Conservation (phyloP, 2,329 filamentous ascomycete genomes). For the Ophiosphaerella korrae region DNA sequence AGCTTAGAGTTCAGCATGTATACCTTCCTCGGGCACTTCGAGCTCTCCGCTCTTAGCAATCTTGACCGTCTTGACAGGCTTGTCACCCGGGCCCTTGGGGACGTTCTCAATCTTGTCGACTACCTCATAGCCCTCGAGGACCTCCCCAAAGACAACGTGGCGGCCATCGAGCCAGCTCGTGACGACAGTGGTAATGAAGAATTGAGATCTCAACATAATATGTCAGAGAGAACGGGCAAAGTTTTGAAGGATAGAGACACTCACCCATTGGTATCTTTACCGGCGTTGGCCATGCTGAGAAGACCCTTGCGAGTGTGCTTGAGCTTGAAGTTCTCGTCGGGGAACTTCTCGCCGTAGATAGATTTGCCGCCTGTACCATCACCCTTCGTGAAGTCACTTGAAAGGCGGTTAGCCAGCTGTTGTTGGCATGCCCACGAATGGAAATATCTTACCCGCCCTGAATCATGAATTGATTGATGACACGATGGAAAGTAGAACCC, state of each 20-base stretch:
- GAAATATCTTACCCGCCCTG: conserved; percentile 66
- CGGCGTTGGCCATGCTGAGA: conserved; percentile 72
- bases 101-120: conserved; percentile 78
- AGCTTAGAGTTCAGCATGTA: conserved; percentile 83
- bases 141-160: conserved; percentile 88
- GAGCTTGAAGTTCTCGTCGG: conserved; percentile 93
- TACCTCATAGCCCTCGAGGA: conserved; percentile 82
- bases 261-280: conserved; percentile 69
- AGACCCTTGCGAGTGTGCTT: conserved; percentile 86
- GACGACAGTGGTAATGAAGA: conserved; percentile 86
- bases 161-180: conserved; percentile 82
- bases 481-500: conserved; percentile 83
- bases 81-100: conserved; percentile 69
- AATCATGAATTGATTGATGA: conserved; percentile 92
- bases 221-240: background rate
- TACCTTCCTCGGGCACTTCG: conserved; percentile 86
- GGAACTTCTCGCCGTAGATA: conserved; percentile 84
- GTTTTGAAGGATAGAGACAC: too few relatives aligned
- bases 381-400: background rate
- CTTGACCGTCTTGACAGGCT: conserved; percentile 71
- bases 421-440: background rate
- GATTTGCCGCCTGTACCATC: conserved; percentile 86
- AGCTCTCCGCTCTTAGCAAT: conserved; percentile 85
- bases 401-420: background rate
- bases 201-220: conserved; percentile 72